Conservation (phyloP, 2,329 filamentous ascomycete species). For the Aspergillus quadricinctus region DNA sequence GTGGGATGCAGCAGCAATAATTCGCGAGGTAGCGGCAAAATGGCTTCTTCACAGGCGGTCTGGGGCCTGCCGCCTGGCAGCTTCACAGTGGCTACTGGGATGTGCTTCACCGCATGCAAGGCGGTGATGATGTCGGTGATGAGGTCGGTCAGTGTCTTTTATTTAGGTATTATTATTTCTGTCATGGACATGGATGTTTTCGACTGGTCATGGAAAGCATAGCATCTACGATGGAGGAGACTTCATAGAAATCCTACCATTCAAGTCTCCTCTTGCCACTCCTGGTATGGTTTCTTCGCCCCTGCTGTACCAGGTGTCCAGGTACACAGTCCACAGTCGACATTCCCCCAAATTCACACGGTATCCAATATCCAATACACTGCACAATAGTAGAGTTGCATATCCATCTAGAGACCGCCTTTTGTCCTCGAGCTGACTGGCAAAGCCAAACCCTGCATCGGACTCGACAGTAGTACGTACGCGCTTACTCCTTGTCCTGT, state of each 20-base stretch:
- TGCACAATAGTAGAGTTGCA: background rate
- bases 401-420: background rate
- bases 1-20: constrained; percentile 12
- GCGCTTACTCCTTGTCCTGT: background rate
- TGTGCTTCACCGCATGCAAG: constrained; percentile 36
- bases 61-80: constrained; percentile 16
- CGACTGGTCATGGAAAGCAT: background rate
- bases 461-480: background rate
- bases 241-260: background rate
- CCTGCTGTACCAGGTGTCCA: background rate
- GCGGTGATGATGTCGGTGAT: constrained; percentile 34
- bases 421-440: background rate
- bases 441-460: background rate
- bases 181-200: background rate
- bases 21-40: constrained; percentile 30
- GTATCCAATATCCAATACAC: background rate
- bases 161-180: background rate
- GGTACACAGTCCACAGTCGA: background rate
- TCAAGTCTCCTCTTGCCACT: background rate
- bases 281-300: background rate
- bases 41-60: constrained; percentile 31
- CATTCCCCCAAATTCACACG: background rate
- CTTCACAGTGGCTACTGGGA: constrained; percentile 19
- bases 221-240: background rate
- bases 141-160: constrained; percentile 15